Evolutionary conservation across 305 asterid species (phyloP).

Genomic region (Solanum hybrid): DNA sequence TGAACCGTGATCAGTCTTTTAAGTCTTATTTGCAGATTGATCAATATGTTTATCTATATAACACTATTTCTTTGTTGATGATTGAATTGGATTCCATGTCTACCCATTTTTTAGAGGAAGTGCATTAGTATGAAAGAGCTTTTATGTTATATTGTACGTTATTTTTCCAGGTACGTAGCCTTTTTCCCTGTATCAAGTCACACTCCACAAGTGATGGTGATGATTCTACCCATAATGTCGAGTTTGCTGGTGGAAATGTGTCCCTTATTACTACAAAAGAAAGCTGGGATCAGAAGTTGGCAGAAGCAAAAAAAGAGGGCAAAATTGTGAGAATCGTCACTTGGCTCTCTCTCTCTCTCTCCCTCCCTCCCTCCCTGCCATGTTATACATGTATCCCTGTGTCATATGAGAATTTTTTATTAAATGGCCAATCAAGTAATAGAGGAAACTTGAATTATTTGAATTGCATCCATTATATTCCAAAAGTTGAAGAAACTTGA

Average conservation of each 20-base stretch:
- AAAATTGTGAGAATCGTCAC: slow-evolving; percentile 55
- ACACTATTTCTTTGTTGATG: not conserved
- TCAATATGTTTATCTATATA: not conserved
- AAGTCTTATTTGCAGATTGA: not conserved
- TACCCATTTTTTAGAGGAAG: not conserved
- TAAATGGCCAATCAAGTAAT: not conserved
- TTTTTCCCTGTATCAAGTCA: not conserved
- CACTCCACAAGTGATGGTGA: slow-evolving; percentile 25
- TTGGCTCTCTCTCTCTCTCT: not conserved
- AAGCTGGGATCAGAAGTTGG: slow-evolving; percentile 80
- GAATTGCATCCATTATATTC: not conserved
- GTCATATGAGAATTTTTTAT: not conserved
- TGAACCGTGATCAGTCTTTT: not conserved
- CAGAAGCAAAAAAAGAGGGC: slow-evolving; percentile 59
- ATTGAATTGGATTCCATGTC: not conserved
- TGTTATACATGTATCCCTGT: not conserved
- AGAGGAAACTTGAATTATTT: not conserved
- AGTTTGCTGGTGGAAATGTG: slow-evolving; percentile 88
- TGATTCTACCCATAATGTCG: slow-evolving; percentile 49
- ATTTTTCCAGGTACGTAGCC: slow-evolving; percentile 1
- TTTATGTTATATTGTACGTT: not conserved
- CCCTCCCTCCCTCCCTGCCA: not conserved
- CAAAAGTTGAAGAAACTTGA: not conserved
- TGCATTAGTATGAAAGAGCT: not conserved
- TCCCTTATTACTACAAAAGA: slow-evolving; percentile 68